A percentile compares a stretch with the other conserved stretches of the same genome.
Conservation (phyloP, 2,329 filamentous ascomycete genomes). For the Stagonosporopsis vannaccii region DNA sequence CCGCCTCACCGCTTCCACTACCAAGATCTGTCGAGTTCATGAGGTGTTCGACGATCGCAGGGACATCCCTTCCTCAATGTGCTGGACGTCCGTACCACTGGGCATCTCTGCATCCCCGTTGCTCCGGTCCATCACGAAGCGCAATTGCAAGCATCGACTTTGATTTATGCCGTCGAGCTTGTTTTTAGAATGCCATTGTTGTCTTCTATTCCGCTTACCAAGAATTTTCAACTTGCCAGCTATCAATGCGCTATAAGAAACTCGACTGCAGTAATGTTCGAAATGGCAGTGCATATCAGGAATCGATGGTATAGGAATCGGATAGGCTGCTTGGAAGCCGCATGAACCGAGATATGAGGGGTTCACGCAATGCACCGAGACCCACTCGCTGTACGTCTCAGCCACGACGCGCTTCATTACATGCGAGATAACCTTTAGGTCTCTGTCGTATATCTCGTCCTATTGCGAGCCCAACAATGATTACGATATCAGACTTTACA, state of each 20-base stretch:
- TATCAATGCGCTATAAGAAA: not conserved
- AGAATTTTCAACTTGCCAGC: too few species aligned
- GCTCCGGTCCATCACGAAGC: slow-evolving; percentile 8
- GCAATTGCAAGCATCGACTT: slow-evolving; percentile 1
- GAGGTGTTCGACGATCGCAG: slow-evolving; percentile 24
- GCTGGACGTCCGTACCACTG: slow-evolving; percentile 15
- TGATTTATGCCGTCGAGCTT: not conserved
- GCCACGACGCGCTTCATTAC: not conserved
- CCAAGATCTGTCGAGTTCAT: slow-evolving; percentile 21
- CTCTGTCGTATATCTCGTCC: not conserved
- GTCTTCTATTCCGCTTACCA: not conserved
- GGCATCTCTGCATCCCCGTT: slow-evolving; percentile 26
- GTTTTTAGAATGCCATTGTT: not conserved
- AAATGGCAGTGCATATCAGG: not conserved
- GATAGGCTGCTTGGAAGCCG: not conserved
- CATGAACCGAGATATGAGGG: not conserved
- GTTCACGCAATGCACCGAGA: not conserved
- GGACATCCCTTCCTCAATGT: slow-evolving; percentile 25
- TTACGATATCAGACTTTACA: not conserved
- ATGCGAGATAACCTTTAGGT: not conserved
- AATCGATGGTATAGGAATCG: not conserved
- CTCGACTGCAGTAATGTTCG: not conserved
- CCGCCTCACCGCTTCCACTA: slow-evolving; percentile 11
- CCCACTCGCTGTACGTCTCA: not conserved
- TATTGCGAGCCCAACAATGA: not conserved